Percentiles rank a stretch among this genome's conserved stretches.
These are phyloP conservation scores for Tolypocladium pustulatum DNA, from an alignment of 2,329 filamentous ascomycete genomes.

Conservation along the genomic window DNA sequence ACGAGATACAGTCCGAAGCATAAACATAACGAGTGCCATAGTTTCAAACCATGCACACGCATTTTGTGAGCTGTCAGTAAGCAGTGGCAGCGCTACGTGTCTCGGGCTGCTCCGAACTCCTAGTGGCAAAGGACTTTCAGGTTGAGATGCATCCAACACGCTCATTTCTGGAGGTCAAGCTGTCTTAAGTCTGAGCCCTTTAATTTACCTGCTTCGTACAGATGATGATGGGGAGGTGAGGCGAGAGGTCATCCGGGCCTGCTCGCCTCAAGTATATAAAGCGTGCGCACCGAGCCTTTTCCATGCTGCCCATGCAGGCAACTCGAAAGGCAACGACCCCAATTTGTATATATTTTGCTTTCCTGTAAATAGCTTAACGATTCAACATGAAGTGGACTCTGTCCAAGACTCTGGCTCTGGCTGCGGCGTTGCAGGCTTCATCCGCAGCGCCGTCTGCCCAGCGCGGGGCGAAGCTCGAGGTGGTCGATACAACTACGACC, in stretches of 20 bases:
- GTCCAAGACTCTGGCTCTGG: not conserved
- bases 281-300: not conserved
- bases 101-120: not conserved
- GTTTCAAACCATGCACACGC: not conserved
- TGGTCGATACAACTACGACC: slow-evolving; percentile 7
- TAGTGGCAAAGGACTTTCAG: not conserved
- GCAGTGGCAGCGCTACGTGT: not conserved
- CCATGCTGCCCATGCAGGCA: not conserved
- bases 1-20: not conserved
- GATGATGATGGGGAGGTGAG: not conserved
- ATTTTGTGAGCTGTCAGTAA: not conserved
- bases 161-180: not conserved
- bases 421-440: not conserved
- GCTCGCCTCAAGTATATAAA: not conserved
- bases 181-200: not conserved
- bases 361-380: not conserved
- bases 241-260: not conserved
- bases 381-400: not conserved
- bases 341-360: not conserved
- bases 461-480: not conserved
- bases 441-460: not conserved
- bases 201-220: not conserved
- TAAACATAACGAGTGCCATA: too few species aligned
- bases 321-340: not conserved
- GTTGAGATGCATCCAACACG: not conserved